These are phyloP conservation scores for Cordyceps militaris DNA, from an alignment of 2,329 filamentous ascomycete genomes.

Conservation along the genomic window DNA sequence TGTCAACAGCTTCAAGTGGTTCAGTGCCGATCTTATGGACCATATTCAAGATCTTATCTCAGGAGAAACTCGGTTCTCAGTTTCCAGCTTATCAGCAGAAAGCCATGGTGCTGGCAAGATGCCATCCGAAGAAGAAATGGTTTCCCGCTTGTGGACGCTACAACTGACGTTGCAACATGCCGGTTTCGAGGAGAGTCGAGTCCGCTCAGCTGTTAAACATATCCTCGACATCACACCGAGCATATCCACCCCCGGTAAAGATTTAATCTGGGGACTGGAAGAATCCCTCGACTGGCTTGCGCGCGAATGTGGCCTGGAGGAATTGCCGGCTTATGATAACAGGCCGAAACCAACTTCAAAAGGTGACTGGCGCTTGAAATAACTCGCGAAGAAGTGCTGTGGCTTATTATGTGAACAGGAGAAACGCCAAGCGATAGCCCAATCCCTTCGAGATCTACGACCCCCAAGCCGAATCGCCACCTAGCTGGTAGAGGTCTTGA, in stretches of 20 bases:
- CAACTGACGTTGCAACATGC: constrained; percentile 63
- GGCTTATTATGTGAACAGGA: not conserved
- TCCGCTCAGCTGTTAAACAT: constrained; percentile 58
- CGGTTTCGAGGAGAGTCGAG: constrained; percentile 58
- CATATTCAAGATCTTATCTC: constrained; percentile 68
- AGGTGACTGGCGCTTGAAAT: constrained; percentile 21
- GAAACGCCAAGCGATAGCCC: constrained; percentile 44
- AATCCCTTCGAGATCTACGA: constrained; percentile 41
- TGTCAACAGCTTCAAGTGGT: constrained; percentile 69
- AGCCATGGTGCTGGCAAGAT: constrained; percentile 41
- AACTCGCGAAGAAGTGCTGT: not conserved
- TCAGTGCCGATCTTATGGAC: constrained; percentile 71
- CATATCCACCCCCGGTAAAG: constrained; percentile 49
- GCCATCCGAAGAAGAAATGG: constrained; percentile 67
- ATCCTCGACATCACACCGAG: constrained; percentile 61
- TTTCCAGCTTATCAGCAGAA: constrained; percentile 43
- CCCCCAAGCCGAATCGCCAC: constrained; percentile 33
- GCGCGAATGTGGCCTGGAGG: constrained; percentile 60
- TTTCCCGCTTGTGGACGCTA: constrained; percentile 76
- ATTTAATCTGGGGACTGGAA: constrained; percentile 75
- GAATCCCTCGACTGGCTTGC: constrained; percentile 88
- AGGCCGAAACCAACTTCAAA: constrained; percentile 31
- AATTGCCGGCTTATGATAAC: constrained; percentile 64
- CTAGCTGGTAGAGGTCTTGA: constrained; percentile 22
- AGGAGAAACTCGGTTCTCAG: constrained; percentile 53